Percentiles rank a stretch among this genome's conserved stretches.
Conservation (phyloP, 2,329 filamentous ascomycete genomes). For the Coniochaeta ligniaria region DNA sequence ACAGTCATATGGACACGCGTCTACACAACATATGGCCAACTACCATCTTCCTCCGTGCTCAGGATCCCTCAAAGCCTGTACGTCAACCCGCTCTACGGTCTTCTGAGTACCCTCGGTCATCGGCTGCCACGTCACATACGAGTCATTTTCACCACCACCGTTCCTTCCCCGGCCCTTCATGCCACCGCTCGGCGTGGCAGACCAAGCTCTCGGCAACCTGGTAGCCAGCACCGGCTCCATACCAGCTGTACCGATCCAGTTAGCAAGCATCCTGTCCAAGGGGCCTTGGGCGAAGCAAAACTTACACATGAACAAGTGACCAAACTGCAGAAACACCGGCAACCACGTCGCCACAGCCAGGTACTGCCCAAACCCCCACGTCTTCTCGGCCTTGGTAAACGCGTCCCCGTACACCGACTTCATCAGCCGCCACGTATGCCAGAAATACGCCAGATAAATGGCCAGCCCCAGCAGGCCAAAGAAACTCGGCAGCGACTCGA, state of each 20-base stretch:
- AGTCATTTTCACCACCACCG: not conserved
- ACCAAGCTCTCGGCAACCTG: conserved; percentile 5
- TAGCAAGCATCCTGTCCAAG: no score
- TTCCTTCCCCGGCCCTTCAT: not conserved
- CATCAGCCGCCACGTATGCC: conserved; percentile 11
- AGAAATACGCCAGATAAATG: conserved; percentile 8
- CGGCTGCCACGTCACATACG: not conserved
- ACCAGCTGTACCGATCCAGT: not conserved
- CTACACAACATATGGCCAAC: not conserved
- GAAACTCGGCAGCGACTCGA: conserved; percentile 6
- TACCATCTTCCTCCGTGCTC: not conserved
- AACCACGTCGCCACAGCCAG: conserved; percentile 11
- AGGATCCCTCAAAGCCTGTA: not conserved
- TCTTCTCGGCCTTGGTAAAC: conserved; percentile 6
- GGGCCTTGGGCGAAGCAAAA: no score
- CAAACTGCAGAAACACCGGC: conserved; percentile 8
- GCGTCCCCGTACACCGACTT: conserved; percentile 9
- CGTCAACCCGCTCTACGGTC: not conserved
- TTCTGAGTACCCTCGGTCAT: not conserved
- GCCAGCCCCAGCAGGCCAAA: conserved; percentile 6
- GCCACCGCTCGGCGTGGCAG: conserved; percentile 1
- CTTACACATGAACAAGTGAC: conserved; percentile 4
- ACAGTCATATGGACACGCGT: no score
- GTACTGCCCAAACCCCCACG: conserved; percentile 12
- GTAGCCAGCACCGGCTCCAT: conserved; percentile 5